Percentiles rank a stretch among this genome's conserved stretches.
These are phyloP conservation scores for Aspergillus sclerotiicarbonarius DNA, from an alignment of 495 filamentous ascomycete genomes.

Conservation along the genomic window DNA sequence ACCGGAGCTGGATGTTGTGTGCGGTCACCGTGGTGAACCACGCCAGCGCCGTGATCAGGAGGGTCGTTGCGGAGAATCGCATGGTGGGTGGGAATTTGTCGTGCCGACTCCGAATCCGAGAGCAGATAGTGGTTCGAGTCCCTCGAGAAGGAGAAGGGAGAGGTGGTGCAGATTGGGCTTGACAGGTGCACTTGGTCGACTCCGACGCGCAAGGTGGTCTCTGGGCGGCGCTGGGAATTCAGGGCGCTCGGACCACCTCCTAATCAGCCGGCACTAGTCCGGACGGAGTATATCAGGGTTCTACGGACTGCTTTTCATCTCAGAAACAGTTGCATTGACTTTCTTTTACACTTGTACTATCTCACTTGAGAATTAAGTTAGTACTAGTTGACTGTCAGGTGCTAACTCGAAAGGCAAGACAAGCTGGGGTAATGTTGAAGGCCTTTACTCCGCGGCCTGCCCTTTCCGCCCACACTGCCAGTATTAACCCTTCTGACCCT, in stretches of 20 bases:
- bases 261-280: constrained; percentile 2
- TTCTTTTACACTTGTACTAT: too few relatives aligned
- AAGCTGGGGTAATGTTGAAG: too few relatives aligned
- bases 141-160: constrained; percentile 10
- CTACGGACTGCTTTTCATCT: background rate
- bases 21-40: constrained; percentile 63
- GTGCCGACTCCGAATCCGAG: background rate
- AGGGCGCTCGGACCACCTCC: constrained; percentile 42
- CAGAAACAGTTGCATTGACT: too few relatives aligned
- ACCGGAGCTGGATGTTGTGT: constrained; percentile 92
- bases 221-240: constrained; percentile 25
- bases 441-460: too few relatives aligned
- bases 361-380: too few relatives aligned
- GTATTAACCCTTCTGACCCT: too few relatives aligned
- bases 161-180: constrained; percentile 13
- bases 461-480: too few relatives aligned
- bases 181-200: constrained; percentile 7
- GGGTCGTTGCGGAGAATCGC: constrained; percentile 53
- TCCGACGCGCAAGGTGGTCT: constrained; percentile 41
- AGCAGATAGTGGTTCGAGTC: background rate
- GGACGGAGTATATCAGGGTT: background rate
- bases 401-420: too few relatives aligned
- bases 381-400: too few relatives aligned
- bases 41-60: constrained; percentile 62
- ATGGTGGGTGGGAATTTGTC: constrained; percentile 34